Conservation (phyloP, 495 filamentous ascomycete genomes). For the Neurospora africana region DNA sequence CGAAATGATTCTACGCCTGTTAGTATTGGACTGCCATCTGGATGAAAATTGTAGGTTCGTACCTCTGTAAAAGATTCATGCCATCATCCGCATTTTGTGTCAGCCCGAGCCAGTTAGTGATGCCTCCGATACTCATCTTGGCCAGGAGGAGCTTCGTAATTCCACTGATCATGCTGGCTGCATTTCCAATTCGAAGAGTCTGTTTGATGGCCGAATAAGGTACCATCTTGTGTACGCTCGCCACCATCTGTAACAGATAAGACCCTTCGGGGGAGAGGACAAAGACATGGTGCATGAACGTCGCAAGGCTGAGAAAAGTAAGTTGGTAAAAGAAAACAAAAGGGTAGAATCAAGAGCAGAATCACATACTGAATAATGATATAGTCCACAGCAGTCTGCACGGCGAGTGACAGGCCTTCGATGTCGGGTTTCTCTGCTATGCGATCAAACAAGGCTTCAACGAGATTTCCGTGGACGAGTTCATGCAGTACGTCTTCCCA, state of each 20-base stretch:
- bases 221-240: constrained; percentile 46
- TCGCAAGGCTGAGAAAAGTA: constrained; percentile 37
- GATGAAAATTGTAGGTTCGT: constrained; percentile 1
- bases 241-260: constrained; percentile 46
- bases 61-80: constrained; percentile 60
- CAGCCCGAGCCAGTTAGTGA: constrained; percentile 57
- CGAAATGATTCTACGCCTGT: constrained; percentile 46
- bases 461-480: constrained; percentile 46
- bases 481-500: constrained; percentile 49
- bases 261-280: constrained; percentile 53
- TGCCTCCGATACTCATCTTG: constrained; percentile 48
- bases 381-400: constrained; percentile 49
- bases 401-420: constrained; percentile 42
- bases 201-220: constrained; percentile 51
- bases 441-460: constrained; percentile 47
- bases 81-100: constrained; percentile 51
- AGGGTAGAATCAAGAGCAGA: background rate
- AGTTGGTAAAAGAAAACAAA: too few species aligned
- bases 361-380: constrained; percentile 41
- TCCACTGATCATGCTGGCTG: constrained; percentile 56
- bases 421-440: constrained; percentile 42
- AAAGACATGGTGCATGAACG: constrained; percentile 52
- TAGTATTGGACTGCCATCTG: background rate
- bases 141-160: constrained; percentile 52
- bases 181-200: constrained; percentile 56